These are phyloP conservation scores for Fraxinus ornus DNA, from an alignment of 305 asterid species.

Conservation along the genomic window DNA sequence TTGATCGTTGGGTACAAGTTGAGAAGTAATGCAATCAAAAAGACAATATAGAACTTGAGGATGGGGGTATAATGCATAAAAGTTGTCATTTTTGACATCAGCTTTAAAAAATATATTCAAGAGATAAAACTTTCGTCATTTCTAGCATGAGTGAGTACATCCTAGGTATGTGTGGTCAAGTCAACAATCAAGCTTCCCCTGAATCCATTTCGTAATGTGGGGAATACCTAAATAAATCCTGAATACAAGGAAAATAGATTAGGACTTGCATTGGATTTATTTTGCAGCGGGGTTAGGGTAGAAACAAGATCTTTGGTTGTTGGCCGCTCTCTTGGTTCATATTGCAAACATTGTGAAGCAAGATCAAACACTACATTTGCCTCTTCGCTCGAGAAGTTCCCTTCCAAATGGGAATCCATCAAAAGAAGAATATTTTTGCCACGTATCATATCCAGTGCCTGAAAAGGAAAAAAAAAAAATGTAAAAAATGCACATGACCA, in stretches of 20 bases:
- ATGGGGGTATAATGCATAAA: neutral
- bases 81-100: neutral
- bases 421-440: slow-evolving; percentile 85
- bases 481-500: slow-evolving; percentile 11
- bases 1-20: slow-evolving; percentile 4
- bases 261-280: slow-evolving; percentile 65
- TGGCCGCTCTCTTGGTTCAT: slow-evolving; percentile 96
- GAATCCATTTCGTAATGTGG: neutral
- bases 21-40: neutral
- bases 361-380: slow-evolving; percentile 90
- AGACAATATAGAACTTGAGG: neutral
- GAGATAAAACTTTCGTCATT: neutral
- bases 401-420: slow-evolving; percentile 98
- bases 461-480: slow-evolving; percentile 24
- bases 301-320: slow-evolving; percentile 81
- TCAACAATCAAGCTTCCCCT: neutral
- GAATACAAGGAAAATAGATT: neutral
- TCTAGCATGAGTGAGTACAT: neutral
- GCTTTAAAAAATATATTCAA: neutral
- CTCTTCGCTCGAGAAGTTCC: slow-evolving; percentile 89
- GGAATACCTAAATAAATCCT: neutral
- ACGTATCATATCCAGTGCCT: slow-evolving; percentile 96
- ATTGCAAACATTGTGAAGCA: slow-evolving; percentile 89
- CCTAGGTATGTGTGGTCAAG: neutral
- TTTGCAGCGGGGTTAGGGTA: slow-evolving; percentile 74